Conservation (phyloP, 2,329 filamentous ascomycete species). For the Trichoderma aggressivum region DNA sequence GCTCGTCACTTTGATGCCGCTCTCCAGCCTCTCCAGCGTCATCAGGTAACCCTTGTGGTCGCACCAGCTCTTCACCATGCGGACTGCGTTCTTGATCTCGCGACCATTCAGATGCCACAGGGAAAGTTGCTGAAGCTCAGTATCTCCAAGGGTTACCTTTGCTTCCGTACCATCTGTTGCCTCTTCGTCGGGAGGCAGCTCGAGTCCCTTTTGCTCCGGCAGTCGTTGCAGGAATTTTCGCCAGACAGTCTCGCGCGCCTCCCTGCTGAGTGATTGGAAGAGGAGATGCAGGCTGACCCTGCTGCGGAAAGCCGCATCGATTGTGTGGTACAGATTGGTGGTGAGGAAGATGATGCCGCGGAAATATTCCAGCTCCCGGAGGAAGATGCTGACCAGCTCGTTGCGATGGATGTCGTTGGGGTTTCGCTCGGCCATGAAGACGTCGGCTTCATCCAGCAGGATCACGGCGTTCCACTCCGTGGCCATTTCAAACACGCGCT, state of each 20-base stretch:
- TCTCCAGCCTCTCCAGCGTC: slow-evolving; percentile 42
- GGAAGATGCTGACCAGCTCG: slow-evolving; percentile 47
- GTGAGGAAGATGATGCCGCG: slow-evolving; percentile 45
- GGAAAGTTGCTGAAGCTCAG: slow-evolving; percentile 38
- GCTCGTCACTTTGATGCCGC: slow-evolving; percentile 44
- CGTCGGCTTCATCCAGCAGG: slow-evolving; percentile 52
- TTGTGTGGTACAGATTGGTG: slow-evolving; percentile 41
- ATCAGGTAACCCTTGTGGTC: slow-evolving; percentile 42
- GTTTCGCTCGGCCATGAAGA: slow-evolving; percentile 48
- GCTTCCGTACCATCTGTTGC: neutral
- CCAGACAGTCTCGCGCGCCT: slow-evolving; percentile 43
- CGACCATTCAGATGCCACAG: slow-evolving; percentile 43
- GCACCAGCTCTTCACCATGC: slow-evolving; percentile 46
- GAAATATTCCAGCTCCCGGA: slow-evolving; percentile 45
- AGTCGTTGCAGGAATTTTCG: slow-evolving; percentile 43
- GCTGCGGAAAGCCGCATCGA: slow-evolving; percentile 45
- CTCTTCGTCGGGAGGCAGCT: neutral
- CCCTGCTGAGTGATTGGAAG: slow-evolving; percentile 39
- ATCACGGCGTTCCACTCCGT: slow-evolving; percentile 50
- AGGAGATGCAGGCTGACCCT: slow-evolving; percentile 46
- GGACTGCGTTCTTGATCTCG: slow-evolving; percentile 47
- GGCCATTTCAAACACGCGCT: slow-evolving; percentile 45
- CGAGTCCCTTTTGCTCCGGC: slow-evolving; percentile 18
- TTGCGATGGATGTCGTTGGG: slow-evolving; percentile 46
- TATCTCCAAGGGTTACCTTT: slow-evolving; percentile 28